phyloP scores from a whole-genome alignment of 495 filamentous ascomycete genomes.

The Daldinia loculata region DNA sequence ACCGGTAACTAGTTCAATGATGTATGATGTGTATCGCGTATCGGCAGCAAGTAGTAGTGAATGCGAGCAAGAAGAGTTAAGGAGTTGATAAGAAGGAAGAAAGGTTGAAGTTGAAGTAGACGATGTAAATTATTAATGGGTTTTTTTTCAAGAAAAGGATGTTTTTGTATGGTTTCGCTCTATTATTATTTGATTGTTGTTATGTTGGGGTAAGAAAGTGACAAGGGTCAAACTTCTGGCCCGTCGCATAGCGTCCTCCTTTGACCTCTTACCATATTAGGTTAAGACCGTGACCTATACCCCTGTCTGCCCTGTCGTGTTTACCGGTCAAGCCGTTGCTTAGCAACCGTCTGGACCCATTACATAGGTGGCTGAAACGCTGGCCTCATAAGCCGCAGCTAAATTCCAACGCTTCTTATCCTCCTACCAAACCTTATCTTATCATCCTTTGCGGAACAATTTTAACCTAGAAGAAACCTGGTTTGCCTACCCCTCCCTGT shows the following conservation, averaged over 20 bases:
- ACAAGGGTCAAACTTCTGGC: slow-evolving; percentile 17
- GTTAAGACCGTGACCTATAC: slow-evolving; percentile 5
- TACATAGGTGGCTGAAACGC: slow-evolving; percentile 37
- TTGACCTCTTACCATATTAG: slow-evolving; percentile 34
- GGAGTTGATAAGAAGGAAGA: slow-evolving; percentile 6
- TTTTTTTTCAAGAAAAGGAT: slow-evolving; percentile 39
- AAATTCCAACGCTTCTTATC: slow-evolving; percentile 29
- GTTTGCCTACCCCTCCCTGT: slow-evolving; percentile 8
- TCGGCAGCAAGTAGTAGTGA: slow-evolving; percentile 7
- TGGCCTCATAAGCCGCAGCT: slow-evolving; percentile 30
- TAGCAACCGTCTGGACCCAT: slow-evolving; percentile 31
- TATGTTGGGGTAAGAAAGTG: slow-evolving; percentile 42
- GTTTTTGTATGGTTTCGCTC: slow-evolving; percentile 44
- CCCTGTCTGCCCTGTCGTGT: slow-evolving; percentile 25
- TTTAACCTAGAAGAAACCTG: not conserved
- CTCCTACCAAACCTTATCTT: slow-evolving; percentile 36
- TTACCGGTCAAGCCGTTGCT: slow-evolving; percentile 39
- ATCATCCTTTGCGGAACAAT: slow-evolving; percentile 9
- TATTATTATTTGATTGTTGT: slow-evolving; percentile 48
- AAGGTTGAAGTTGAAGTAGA: slow-evolving; percentile 7
- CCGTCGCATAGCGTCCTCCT: slow-evolving; percentile 34
- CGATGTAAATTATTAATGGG: slow-evolving; percentile 28
- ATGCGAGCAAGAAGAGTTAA: slow-evolving; percentile 15
- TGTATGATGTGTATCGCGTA: not conserved
- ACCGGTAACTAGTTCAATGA: slow-evolving; percentile 14